Evolutionary conservation across 495 filamentous ascomycete genomes (phyloP).

Genomic region (Penicillium herquei): DNA sequence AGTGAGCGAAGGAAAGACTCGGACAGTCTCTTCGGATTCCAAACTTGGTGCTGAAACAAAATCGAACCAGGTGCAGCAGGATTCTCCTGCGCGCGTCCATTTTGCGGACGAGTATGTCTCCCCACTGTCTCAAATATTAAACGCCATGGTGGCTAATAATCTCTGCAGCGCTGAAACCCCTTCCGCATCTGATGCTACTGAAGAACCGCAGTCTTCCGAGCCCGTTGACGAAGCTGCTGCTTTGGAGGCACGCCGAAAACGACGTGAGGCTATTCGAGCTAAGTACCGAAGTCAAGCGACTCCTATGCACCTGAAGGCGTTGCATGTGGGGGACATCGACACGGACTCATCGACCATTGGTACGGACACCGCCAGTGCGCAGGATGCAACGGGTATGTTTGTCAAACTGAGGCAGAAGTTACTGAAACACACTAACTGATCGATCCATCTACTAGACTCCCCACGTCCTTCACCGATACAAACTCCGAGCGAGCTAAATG

Average conservation of each 20-base stretch:
- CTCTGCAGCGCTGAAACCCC: constrained; percentile 10
- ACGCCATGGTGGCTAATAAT: constrained; percentile 5
- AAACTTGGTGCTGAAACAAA: constrained; percentile 67
- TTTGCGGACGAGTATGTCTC: constrained; percentile 45
- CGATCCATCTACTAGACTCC: constrained; percentile 2
- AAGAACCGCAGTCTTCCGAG: constrained; percentile 38
- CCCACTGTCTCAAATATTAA: background rate
- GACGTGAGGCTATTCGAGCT: constrained; percentile 84
- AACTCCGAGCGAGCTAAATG: constrained; percentile 46
- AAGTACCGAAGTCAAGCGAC: constrained; percentile 73
- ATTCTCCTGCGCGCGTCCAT: constrained; percentile 25
- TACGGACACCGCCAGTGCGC: constrained; percentile 34
- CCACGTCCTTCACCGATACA: constrained; percentile 12
- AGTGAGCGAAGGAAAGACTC: constrained; percentile 64
- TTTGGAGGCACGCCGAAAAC: constrained; percentile 81
- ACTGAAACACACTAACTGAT: constrained; percentile 5
- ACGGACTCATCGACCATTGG: constrained; percentile 55
- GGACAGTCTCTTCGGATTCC: constrained; percentile 53
- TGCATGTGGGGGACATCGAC: constrained; percentile 58
- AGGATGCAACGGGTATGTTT: constrained; percentile 29
- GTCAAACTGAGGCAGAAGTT: background rate
- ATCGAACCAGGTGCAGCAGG: constrained; percentile 58
- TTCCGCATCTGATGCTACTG: constrained; percentile 14
- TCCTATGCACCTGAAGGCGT: constrained; percentile 73
- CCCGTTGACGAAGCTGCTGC: constrained; percentile 73